Conservation (phyloP, 108 stramenopile species). For the Nitzschia sp. region DNA sequence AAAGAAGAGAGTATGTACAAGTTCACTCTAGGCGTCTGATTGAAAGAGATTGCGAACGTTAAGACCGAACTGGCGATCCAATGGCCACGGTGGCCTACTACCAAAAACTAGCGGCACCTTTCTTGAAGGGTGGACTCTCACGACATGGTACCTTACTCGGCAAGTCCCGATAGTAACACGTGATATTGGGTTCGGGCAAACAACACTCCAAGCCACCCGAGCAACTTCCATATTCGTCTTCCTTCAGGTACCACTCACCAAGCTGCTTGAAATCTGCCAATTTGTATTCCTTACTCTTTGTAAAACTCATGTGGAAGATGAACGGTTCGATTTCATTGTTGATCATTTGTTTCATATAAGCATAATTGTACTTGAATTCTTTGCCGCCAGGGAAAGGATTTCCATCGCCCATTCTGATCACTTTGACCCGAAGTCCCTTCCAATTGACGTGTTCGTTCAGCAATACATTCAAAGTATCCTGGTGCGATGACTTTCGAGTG, state of each 20-base stretch:
- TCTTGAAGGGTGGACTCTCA: constrained; percentile 56
- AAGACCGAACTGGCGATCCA: no score
- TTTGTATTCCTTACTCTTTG: constrained; percentile 77
- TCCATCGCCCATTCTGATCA: constrained; percentile 37
- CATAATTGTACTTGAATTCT: constrained; percentile 39
- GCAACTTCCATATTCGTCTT: no score
- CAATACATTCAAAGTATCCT: constrained; percentile 55
- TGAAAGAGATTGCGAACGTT: no score
- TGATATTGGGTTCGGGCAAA: constrained; percentile 55
- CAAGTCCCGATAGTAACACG: constrained; percentile 80
- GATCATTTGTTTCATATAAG: constrained; percentile 34
- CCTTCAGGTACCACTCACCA: constrained; percentile 73
- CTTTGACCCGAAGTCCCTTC: constrained; percentile 71
- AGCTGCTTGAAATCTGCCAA: constrained; percentile 60
- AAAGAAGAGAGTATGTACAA: no score
- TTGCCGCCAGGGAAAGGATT: constrained; percentile 51
- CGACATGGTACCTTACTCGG: constrained; percentile 72
- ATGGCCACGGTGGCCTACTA: no score
- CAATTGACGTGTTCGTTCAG: constrained; percentile 59
- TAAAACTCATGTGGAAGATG: constrained; percentile 74
- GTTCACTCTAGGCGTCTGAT: no score
- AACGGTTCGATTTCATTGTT: constrained; percentile 24
- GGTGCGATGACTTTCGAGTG: constrained; percentile 55
- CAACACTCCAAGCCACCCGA: constrained; percentile 49
- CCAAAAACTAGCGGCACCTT: constrained; percentile 53